Conservation (phyloP, 106 monocot genomes). For the Dendrobium officinale region DNA sequence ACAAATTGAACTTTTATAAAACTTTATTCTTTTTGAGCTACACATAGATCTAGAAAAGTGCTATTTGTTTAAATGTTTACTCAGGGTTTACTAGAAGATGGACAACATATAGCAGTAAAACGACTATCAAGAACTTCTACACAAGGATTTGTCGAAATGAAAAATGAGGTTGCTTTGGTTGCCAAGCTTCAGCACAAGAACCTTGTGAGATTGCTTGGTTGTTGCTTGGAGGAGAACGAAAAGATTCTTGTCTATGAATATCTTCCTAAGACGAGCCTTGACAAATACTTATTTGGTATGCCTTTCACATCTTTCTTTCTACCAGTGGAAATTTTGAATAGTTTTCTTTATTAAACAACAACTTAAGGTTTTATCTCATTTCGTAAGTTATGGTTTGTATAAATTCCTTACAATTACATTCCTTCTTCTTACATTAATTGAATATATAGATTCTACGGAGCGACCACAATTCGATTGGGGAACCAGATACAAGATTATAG, state of each 20-base stretch:
- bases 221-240: conserved; percentile 8
- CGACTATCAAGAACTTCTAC: conserved; percentile 14
- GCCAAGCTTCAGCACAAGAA: conserved; percentile 19
- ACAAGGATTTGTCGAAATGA: conserved; percentile 2
- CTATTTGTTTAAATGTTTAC: not conserved
- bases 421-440: not conserved
- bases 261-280: conserved; percentile 7
- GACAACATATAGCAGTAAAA: conserved; percentile 14
- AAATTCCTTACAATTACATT: not conserved
- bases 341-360: too few relatives aligned
- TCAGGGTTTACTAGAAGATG: conserved; percentile 6
- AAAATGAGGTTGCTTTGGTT: conserved; percentile 9
- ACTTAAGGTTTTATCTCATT: not conserved
- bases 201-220: conserved; percentile 15
- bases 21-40: not conserved
- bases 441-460: not conserved
- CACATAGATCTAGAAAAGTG: not conserved
- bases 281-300: conserved; percentile 6
- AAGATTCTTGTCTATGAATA: conserved; percentile 14
- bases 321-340: not conserved
- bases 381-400: not conserved
- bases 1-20: not conserved
- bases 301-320: not conserved
- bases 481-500: conserved; percentile 28
- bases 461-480: conserved; percentile 16